Evolutionary conservation across 2,329 filamentous ascomycete species (phyloP), one percentile per base, ranked within the genome.

Genomic region (Penicillium sp.): DNA sequence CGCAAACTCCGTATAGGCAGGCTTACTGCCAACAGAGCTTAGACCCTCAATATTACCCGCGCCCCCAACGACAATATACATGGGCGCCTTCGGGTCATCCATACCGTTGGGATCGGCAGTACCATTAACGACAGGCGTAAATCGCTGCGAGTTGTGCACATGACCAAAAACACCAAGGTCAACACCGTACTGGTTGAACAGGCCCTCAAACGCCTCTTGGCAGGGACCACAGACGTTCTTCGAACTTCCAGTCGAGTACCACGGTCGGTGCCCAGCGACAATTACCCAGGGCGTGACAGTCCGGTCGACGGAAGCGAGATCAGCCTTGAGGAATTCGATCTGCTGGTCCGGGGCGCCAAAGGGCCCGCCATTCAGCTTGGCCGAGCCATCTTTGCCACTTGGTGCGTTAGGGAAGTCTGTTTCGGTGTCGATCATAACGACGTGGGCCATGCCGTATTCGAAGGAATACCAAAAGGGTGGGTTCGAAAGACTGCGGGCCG

Each of bases 381-480:
- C 74, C 0, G 74, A 76, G 0, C 78, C 78, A 6, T 66, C 74
- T 0, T 66, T 65, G 0, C 68, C 71, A 50, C 82, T 79, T 0
- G 82, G 82, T 0, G 80, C 81, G 42, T 75, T 53, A 4, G 74
- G 61, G 58, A 84, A 83, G 68, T 84, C 82, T 2, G 82, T 84
- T 61, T 84, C 82, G 0, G 81, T 84, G 71, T 84, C 72, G 57
- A 84, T 75, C 79, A 82, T 81, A 35, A 78, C 71, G 50, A 82
- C 67, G 65, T 84, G 82, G 0, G 73, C 75, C 78, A 83, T 80
- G 56, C 82, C 82, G 66, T 84, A 83, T 57, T 84, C 82, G 63
- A 84, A 85, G 0, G 79, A 82, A 71, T 82, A 84, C 82, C 82
- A 84, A 63, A 84, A 83, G 0, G 81, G 79, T 16, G 81, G 79